Conservation (phyloP, 208 protist genomes). For the Acanthamoeba royreba region DNA sequence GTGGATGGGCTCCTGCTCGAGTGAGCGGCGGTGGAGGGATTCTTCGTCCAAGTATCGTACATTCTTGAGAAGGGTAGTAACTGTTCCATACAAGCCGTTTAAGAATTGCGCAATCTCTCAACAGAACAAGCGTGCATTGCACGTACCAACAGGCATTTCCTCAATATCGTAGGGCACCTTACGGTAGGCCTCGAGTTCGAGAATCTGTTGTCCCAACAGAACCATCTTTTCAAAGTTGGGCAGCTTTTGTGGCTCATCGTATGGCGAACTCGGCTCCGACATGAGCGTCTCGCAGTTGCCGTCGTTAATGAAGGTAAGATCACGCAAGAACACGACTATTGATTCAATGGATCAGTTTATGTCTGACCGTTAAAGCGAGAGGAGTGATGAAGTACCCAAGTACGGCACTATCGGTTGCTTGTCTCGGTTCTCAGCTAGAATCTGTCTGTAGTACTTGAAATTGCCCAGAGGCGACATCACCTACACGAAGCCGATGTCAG, state of each 20-base stretch:
- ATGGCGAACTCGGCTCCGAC: not conserved
- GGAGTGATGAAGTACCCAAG: not conserved
- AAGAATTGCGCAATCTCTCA: too few species aligned
- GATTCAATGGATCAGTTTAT: too few species aligned
- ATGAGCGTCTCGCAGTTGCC: constrained; percentile 26
- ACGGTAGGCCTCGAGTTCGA: constrained; percentile 12
- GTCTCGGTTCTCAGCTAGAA: not conserved
- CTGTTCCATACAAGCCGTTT: not conserved
- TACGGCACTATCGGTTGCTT: not conserved
- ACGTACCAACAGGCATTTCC: not conserved
- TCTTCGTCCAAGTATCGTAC: not conserved
- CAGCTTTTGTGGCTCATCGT: not conserved
- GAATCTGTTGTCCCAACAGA: not conserved
- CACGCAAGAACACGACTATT: constrained; percentile 1
- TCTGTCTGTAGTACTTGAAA: constrained; percentile 21
- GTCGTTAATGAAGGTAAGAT: constrained; percentile 8
- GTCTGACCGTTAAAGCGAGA: too few species aligned
- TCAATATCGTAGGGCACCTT: constrained; percentile 3
- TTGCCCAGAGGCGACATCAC: not conserved
- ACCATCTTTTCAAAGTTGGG: constrained; percentile 18
- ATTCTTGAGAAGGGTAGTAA: not conserved
- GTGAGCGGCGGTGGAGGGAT: not conserved
- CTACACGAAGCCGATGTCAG: too few species aligned
- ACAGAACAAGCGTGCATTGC: too few species aligned
- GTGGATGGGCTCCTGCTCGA: constrained; percentile 22